Evolutionary conservation across 2,329 filamentous ascomycete species (phyloP), one percentile per base, ranked within the genome.

Genomic region (Fusarium sp.): DNA sequence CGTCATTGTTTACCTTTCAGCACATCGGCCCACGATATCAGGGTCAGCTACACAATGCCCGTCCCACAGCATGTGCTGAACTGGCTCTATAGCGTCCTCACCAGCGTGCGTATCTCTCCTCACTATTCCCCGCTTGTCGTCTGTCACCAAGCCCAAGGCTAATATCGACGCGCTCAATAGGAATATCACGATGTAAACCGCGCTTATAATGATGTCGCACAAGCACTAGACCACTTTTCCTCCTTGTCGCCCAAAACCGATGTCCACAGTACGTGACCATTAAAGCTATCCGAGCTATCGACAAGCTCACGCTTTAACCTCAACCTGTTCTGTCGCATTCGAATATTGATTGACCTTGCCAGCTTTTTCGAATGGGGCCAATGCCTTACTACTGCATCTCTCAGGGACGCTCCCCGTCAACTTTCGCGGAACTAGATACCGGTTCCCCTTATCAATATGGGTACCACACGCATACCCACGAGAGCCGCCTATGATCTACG

Each of bases 161-260:
- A 22, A 70, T 29, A 10, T 57, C n/a, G 45, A 71, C 67, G 57
- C 70, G 45, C 63, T 38, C 47, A 58, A 25, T 80, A 98, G 93
- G 94, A 97, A 87, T 98, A 99, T 79, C 90, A 90, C 79, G 93
- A 98, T 83, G 91, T 97, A 63, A 97, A 95, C 78, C 91, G 94
- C 67, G 94, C 95, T 57, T 98, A 98, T 83, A 92, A 92, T 79
- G 95, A 98, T 81, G 91, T 97, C 74, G 95, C 93, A 69, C 91
- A 94, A 77, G 89, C 91, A 29, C 89, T 99, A 56, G 88, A 92
- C 32, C 88, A 92, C 73, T 94, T 94, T 77, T 89, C 94, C 10
- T 92, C 93, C 4, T 86, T 99, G 24, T 88, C 91, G 11, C 94
- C 95, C 27, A 89, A 93, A 74, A 99, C 96, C 66, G 95, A 98